Percentiles rank a stretch among this genome's conserved stretches.
phyloP scores from a whole-genome alignment of 202 grass and related monocot genomes.

The Bolboschoenoplectus hybrid region DNA sequence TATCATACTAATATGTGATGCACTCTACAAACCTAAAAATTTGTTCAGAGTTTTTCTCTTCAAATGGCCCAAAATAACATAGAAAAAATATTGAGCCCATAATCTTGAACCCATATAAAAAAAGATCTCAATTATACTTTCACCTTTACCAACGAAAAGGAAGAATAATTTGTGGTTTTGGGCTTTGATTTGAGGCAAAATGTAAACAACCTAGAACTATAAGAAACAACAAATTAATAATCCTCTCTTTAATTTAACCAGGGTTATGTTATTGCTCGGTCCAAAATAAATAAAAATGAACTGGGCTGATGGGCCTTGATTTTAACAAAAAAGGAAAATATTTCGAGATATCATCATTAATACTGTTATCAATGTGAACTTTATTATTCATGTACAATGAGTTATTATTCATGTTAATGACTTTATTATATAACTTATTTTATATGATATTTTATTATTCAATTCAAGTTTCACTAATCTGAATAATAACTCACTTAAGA shows the following conservation, averaged over 20 bases:
- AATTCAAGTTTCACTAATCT: no score
- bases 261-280: no score
- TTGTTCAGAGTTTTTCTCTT: background rate
- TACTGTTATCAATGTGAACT: no score
- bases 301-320: conserved; percentile 7
- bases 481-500: no score
- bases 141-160: background rate
- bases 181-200: background rate
- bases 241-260: background rate
- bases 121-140: background rate
- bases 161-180: background rate
- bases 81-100: background rate
- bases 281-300: background rate
- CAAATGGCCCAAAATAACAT: background rate
- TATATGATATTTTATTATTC: no score
- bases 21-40: background rate
- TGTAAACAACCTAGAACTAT: background rate
- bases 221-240: background rate
- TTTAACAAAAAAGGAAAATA: no score
- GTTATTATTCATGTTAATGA: no score
- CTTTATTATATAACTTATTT: no score
- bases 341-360: no score
- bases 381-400: no score
- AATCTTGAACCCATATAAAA: background rate
- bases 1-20: background rate